phyloP scores from a whole-genome alignment of 1,284 basidiomycete genomes.

The Ceratobasidium theobromae region DNA sequence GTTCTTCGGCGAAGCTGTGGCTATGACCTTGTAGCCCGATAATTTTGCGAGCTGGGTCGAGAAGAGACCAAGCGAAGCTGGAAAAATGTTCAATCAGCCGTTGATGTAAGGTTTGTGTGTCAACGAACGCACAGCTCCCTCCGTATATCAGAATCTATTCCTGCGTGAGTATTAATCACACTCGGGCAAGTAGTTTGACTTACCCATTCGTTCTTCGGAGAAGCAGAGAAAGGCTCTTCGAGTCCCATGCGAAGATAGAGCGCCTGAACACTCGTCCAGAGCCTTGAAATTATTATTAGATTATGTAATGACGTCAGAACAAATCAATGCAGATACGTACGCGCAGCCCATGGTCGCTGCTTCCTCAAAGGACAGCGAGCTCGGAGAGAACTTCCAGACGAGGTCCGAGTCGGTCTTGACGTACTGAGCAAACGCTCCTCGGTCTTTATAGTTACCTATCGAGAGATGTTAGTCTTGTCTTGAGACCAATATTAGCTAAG shows the following conservation, averaged over 20 bases:
- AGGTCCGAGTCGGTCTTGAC: constrained; percentile 13
- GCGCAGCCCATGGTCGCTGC: constrained; percentile 39
- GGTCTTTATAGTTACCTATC: constrained; percentile 18
- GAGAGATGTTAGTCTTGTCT: not conserved
- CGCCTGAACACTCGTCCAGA: constrained; percentile 40
- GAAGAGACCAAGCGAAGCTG: constrained; percentile 41
- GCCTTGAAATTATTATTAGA: not conserved
- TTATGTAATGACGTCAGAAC: not conserved
- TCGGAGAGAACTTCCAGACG: constrained; percentile 34
- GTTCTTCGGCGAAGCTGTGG: constrained; percentile 44
- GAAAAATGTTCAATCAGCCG: not conserved
- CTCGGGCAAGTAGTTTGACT: not conserved
- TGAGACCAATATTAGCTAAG: not conserved
- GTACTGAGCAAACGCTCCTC: constrained; percentile 27
- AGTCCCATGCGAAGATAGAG: constrained; percentile 39
- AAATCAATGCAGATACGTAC: not conserved
- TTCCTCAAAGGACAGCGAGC: constrained; percentile 38
- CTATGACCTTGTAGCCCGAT: constrained; percentile 42
- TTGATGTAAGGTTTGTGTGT: not conserved
- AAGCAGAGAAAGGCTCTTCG: constrained; percentile 31
- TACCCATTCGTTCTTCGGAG: constrained; percentile 10
- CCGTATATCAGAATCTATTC: constrained; percentile 14
- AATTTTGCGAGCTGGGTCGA: constrained; percentile 44
- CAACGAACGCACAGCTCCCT: not conserved
- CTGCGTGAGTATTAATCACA: not conserved